Conservation (phyloP, 306 rosid species). For the Hippophae rhamnoides region DNA sequence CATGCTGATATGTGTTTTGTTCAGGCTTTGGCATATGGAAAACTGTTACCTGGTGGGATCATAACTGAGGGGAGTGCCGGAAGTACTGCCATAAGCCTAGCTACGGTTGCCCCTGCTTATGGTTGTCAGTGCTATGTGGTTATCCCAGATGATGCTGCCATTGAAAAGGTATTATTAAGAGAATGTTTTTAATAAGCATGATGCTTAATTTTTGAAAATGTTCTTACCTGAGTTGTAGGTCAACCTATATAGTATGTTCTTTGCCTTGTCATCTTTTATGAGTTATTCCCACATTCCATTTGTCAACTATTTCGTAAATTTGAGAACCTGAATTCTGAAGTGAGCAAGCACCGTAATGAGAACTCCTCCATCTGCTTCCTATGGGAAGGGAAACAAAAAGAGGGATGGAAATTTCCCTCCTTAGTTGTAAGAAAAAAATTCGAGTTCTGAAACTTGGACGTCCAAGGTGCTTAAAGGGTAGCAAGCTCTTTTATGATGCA, state of each 20-base stretch:
- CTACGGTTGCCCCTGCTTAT: slow-evolving; percentile 88
- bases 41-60: slow-evolving; percentile 61
- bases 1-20: slow-evolving; percentile 9
- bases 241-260: neutral
- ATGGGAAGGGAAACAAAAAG: too few species aligned
- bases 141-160: slow-evolving; percentile 88
- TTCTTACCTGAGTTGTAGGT: neutral
- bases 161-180: slow-evolving; percentile 63
- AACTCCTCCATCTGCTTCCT: too few species aligned
- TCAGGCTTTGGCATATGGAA: slow-evolving; percentile 73
- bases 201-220: neutral
- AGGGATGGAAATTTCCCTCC: too few species aligned
- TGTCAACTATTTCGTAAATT: too few species aligned
- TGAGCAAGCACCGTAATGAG: too few species aligned
- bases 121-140: slow-evolving; percentile 85
- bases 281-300: too few species aligned
- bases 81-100: slow-evolving; percentile 90
- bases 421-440: too few species aligned
- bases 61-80: slow-evolving; percentile 95
- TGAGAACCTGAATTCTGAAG: too few species aligned
- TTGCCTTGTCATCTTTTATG: too few species aligned
- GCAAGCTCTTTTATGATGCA: too few species aligned
- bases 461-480: too few species aligned
- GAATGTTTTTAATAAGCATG: slow-evolving; percentile 6
- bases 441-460: too few species aligned